Evolutionary conservation across 176 grass and related monocot genomes (phyloP).

Genomic region (Juncus inflexus): DNA sequence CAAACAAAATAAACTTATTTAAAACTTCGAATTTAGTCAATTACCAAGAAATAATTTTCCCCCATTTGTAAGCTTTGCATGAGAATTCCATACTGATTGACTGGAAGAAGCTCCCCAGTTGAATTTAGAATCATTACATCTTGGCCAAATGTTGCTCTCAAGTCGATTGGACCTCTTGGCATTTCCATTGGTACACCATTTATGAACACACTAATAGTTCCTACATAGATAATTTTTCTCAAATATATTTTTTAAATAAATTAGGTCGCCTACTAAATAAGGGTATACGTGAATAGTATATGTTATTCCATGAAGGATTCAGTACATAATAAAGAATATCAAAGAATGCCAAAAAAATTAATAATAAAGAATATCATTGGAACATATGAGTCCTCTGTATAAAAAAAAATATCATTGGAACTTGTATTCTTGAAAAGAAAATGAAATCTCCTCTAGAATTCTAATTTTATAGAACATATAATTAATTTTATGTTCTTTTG

Average conservation of each 20-base stretch:
- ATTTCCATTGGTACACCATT: conserved; percentile 79
- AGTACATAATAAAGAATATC: background rate
- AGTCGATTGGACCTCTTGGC: conserved; percentile 68
- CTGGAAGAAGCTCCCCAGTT: conserved; percentile 64
- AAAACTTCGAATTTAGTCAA: background rate
- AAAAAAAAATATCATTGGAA: conserved; percentile 6
- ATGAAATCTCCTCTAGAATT: background rate
- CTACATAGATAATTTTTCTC: conserved; percentile 27
- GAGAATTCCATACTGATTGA: conserved; percentile 76
- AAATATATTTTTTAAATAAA: background rate
- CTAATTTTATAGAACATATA: conserved; percentile 10
- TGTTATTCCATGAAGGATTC: background rate
- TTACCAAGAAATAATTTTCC: conserved; percentile 94
- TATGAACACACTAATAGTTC: conserved; percentile 94
- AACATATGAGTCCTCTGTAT: background rate
- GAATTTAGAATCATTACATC: conserved; percentile 80
- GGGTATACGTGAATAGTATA: background rate
- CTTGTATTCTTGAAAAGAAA: conserved; percentile 16
- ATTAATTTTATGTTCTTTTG: background rate
- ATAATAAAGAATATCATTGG: no score
- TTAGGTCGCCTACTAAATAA: background rate
- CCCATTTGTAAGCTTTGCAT: conserved; percentile 90
- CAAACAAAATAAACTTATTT: background rate
- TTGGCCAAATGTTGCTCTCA: conserved; percentile 77
- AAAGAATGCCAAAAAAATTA: no score